Evolutionary conservation across 2,329 filamentous ascomycete genomes (phyloP).

Genomic region (Zasmidium angulare): DNA sequence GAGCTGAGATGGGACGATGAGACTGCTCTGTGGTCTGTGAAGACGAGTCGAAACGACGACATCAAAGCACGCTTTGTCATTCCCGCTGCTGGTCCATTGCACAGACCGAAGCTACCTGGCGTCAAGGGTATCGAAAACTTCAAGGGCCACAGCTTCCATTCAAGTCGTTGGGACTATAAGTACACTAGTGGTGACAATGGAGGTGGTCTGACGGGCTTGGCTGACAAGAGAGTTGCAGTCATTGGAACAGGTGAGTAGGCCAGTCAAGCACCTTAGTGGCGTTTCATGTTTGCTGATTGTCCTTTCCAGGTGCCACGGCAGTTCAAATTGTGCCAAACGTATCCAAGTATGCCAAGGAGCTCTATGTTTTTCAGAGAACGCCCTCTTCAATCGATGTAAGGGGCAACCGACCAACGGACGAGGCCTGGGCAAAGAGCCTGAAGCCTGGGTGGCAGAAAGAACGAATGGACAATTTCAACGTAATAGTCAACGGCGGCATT

Average conservation of each 20-base stretch:
- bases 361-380: conserved; percentile 47
- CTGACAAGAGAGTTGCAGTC: conserved; percentile 26
- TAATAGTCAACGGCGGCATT: conserved; percentile 21
- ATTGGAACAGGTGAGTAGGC: conserved; percentile 20
- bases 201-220: conserved; percentile 17
- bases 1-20: conserved; percentile 27
- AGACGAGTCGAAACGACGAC: conserved; percentile 21
- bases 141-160: conserved; percentile 45
- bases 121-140: conserved; percentile 42
- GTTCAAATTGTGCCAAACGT: conserved; percentile 43
- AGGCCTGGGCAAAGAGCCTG: conserved; percentile 37
- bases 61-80: conserved; percentile 43
- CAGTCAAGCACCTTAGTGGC: conserved; percentile 17
- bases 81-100: conserved; percentile 43
- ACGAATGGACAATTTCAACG: conserved; percentile 47
- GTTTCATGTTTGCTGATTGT: conserved; percentile 20
- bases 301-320: conserved; percentile 11
- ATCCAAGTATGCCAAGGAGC: conserved; percentile 37
- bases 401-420: conserved; percentile 40
- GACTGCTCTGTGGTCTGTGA: conserved; percentile 33
- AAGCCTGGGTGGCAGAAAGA: conserved; percentile 51
- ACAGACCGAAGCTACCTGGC: conserved; percentile 47
- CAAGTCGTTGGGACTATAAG: conserved; percentile 45
- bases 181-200: conserved; percentile 38
- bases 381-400: conserved; percentile 36